Percentiles rank a stretch among this genome's conserved stretches.
Conservation (phyloP, 73 alveolate species). For the Paramecium primaurelia region DNA sequence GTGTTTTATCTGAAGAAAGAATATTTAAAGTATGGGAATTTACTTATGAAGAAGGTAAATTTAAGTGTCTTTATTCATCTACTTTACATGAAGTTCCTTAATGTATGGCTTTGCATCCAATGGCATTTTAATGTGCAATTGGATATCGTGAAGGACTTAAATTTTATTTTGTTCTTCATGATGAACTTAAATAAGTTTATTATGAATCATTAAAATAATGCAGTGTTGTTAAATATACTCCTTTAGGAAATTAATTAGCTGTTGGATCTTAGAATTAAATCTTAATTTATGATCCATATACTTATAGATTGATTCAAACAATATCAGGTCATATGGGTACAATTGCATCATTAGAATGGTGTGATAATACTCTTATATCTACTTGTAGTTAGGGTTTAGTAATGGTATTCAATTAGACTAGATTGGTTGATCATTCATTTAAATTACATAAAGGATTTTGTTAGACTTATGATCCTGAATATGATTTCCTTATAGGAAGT, state of each 20-base stretch:
- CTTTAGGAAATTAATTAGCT: conserved; percentile 20
- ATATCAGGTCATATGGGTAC: conserved; percentile 12
- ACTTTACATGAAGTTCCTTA: conserved; percentile 51
- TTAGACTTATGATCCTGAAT: conserved; percentile 32
- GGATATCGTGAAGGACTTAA: conserved; percentile 53
- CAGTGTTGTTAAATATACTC: neutral
- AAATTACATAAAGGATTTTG: conserved; percentile 16
- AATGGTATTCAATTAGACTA: neutral
- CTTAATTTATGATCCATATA: neutral
- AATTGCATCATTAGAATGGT: conserved; percentile 19
- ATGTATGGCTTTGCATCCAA: conserved; percentile 56
- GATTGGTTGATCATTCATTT: conserved; percentile 37
- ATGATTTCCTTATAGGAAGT: conserved; percentile 26
- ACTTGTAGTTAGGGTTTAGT: conserved; percentile 30
- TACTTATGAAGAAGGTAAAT: conserved; percentile 16
- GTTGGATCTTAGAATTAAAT: conserved; percentile 33
- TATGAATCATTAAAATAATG: conserved; percentile 11
- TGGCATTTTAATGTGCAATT: conserved; percentile 52
- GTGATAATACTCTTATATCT: neutral
- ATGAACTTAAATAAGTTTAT: conserved; percentile 26
- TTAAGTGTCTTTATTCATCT: conserved; percentile 47
- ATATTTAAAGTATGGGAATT: conserved; percentile 59
- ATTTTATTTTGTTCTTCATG: conserved; percentile 29
- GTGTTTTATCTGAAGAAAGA: conserved; percentile 44
- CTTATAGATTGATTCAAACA: neutral